Conservation (phyloP, 345 rosid genomes). For the Barbarea vulgaris region DNA sequence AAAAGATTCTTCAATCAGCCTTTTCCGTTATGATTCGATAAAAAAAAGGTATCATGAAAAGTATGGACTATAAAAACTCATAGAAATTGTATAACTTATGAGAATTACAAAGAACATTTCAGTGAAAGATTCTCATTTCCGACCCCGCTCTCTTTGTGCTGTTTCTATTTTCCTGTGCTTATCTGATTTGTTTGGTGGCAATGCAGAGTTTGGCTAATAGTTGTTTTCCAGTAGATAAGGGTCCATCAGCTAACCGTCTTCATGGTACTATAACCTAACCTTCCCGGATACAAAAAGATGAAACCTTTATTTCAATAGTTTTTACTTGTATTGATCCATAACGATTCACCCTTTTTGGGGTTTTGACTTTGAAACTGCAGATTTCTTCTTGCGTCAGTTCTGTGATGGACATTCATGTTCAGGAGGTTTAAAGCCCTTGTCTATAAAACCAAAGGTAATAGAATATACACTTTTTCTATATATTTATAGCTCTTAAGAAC, state of each 20-base stretch:
- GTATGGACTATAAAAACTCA: background rate
- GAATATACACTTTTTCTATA: background rate
- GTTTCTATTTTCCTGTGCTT: background rate
- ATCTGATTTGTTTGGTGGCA: conserved; percentile 4
- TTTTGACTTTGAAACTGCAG: conserved; percentile 36
- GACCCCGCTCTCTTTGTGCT: background rate
- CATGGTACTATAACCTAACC: conserved; percentile 49
- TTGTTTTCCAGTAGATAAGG: conserved; percentile 53
- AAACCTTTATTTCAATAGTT: background rate
- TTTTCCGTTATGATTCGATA: background rate
- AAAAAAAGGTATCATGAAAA: background rate
- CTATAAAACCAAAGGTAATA: conserved; percentile 60
- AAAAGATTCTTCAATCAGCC: background rate
- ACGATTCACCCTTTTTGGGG: background rate
- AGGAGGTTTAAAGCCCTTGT: conserved; percentile 53
- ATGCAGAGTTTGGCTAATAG: conserved; percentile 52
- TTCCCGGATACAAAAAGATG: background rate
- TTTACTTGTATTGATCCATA: background rate
- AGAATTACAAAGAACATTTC: background rate
- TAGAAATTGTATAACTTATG: background rate
- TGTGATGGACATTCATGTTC: conserved; percentile 78
- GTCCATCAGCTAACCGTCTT: conserved; percentile 78
- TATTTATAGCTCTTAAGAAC: background rate
- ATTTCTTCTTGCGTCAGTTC: conserved; percentile 76
- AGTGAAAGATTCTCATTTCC: background rate